Evolutionary conservation across 179 eudicot genomes (phyloP).

Genomic region (Patellifolia procumbens): DNA sequence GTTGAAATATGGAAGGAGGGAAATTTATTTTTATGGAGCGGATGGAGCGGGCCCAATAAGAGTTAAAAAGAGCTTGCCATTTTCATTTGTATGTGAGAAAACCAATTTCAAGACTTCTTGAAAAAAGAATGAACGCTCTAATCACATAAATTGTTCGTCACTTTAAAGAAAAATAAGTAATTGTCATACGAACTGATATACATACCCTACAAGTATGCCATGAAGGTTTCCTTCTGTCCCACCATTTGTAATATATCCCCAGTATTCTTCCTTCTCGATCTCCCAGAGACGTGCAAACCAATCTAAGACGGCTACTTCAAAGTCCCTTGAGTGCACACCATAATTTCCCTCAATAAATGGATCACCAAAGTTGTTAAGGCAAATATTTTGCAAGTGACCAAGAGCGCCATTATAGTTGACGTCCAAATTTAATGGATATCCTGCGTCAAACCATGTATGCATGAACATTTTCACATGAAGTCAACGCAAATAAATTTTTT

Average conservation of each 20-base stretch:
- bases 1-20: no score
- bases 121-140: no score
- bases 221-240: conserved; percentile 5
- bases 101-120: no score
- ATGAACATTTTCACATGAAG: no score
- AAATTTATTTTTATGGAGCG: no score
- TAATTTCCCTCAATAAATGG: not conserved
- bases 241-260: not conserved
- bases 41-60: no score
- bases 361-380: not conserved
- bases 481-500: no score
- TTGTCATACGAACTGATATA: not conserved
- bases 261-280: not conserved
- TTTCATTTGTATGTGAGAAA: no score
- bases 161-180: not conserved
- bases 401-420: not conserved
- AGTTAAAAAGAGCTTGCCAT: no score
- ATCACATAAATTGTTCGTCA: no score
- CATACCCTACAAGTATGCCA: conserved; percentile 1
- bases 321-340: not conserved
- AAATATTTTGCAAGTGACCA: not conserved
- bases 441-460: not conserved
- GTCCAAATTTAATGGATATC: not conserved
- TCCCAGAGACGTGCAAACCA: not conserved
- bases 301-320: not conserved